Evolutionary conservation across 495 filamentous ascomycete species (phyloP).

Genomic region (Echria macrotheca): DNA sequence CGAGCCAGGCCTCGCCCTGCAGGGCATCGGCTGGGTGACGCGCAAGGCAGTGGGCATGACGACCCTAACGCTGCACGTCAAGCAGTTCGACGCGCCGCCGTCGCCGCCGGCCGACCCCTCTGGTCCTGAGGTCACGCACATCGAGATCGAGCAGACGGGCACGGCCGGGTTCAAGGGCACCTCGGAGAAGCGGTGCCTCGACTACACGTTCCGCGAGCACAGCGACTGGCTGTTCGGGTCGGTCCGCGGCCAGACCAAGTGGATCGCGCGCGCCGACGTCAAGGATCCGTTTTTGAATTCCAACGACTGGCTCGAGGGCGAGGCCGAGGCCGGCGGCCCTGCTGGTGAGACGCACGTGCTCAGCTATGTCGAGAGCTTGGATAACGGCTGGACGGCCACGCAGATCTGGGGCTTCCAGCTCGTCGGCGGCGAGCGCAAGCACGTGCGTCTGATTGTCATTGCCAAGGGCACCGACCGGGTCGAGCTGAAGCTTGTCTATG

Average conservation of each 20-base stretch:
- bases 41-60: constrained; percentile 72
- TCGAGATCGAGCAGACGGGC: constrained; percentile 75
- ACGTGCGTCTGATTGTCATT: constrained; percentile 62
- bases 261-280: constrained; percentile 34
- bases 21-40: constrained; percentile 76
- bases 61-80: constrained; percentile 64
- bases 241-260: constrained; percentile 58
- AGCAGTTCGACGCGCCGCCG: constrained; percentile 53
- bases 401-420: constrained; percentile 53
- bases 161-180: constrained; percentile 73
- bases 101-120: constrained; percentile 32
- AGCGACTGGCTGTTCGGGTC: constrained; percentile 76
- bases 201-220: constrained; percentile 66
- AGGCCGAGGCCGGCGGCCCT: constrained; percentile 44
- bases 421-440: constrained; percentile 53
- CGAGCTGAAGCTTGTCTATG: constrained; percentile 68
- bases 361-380: constrained; percentile 49
- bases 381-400: constrained; percentile 53
- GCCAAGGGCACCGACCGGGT: constrained; percentile 58
- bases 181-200: constrained; percentile 63
- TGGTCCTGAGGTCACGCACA: constrained; percentile 49
- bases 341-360: constrained; percentile 45
- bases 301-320: constrained; percentile 48
- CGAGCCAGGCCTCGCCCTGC: constrained; percentile 69
- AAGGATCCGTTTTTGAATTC: constrained; percentile 41